Evolutionary conservation across 306 rosid genomes (phyloP).

Genomic region (Bauhinia variegata): DNA sequence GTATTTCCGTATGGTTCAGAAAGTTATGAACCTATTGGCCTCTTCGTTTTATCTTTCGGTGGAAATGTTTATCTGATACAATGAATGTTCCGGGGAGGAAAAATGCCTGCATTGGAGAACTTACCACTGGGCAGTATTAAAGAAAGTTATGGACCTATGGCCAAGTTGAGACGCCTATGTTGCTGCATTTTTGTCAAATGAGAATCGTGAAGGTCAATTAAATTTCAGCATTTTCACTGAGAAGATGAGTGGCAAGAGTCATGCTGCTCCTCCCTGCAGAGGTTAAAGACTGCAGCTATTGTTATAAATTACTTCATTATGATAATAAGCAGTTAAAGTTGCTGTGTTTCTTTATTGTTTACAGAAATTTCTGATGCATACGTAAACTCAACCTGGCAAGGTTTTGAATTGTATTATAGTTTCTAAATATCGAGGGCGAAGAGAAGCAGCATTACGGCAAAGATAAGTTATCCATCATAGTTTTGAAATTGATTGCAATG

Average conservation of each 20-base stretch:
- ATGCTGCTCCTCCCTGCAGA: background rate
- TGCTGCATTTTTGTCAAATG: background rate
- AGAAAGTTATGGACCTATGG: background rate
- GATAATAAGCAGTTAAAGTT: too few relatives aligned
- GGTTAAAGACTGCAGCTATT: background rate
- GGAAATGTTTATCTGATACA: background rate
- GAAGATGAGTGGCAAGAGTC: background rate
- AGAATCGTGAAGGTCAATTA: background rate
- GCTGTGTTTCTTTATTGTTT: too few relatives aligned
- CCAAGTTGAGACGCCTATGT: background rate
- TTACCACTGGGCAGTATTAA: background rate
- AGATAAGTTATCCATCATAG: slow-evolving; percentile 4
- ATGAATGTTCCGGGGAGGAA: background rate
- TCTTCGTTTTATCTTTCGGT: background rate
- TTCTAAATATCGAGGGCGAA: too few relatives aligned
- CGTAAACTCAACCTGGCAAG: background rate
- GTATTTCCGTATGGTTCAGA: background rate
- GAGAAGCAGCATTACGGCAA: background rate
- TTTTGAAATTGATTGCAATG: background rate
- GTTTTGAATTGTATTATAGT: background rate
- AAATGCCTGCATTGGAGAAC: background rate
- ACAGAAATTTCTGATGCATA: too few relatives aligned
- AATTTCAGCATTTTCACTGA: background rate
- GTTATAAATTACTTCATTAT: background rate
- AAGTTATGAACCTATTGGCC: background rate